phyloP scores from a whole-genome alignment of 371 early-diverging fungal species.

The Mucor lusitanicus region DNA sequence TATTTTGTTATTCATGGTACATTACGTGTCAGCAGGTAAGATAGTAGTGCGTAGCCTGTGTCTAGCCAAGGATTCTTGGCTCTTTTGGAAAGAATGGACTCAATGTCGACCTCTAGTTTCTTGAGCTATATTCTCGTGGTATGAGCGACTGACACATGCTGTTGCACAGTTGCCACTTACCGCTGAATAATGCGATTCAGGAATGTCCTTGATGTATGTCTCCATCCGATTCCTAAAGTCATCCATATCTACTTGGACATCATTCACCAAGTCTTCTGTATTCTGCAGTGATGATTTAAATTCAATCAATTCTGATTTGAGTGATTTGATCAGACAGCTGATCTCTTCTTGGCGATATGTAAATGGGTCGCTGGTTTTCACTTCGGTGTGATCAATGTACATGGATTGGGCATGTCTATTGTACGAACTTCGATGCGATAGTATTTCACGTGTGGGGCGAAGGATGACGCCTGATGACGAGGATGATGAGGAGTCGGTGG shows the following conservation, averaged over 20 bases:
- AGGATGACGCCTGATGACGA: neutral
- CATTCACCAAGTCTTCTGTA: conserved; percentile 38
- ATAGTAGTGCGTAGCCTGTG: conserved; percentile 47
- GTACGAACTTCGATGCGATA: neutral
- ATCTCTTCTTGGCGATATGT: conserved; percentile 11
- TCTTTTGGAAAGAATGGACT: conserved; percentile 46
- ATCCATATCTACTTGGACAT: conserved; percentile 41
- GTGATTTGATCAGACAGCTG: neutral
- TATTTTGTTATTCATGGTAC: neutral
- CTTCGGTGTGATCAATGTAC: neutral
- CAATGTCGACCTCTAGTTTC: conserved; percentile 47
- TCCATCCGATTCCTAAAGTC: conserved; percentile 37
- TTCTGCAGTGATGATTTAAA: conserved; percentile 28
- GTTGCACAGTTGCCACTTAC: conserved; percentile 22
- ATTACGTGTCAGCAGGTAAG: conserved; percentile 46
- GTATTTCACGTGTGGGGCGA: neutral
- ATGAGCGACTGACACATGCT: neutral
- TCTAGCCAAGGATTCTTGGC: conserved; percentile 55
- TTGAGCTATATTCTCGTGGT: conserved; percentile 30
- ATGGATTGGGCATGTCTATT: conserved; percentile 7
- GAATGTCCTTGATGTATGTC: conserved; percentile 44
- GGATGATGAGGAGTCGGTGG: neutral
- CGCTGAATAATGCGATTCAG: conserved; percentile 44
- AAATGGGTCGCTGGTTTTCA: conserved; percentile 6
- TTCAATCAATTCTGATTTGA: conserved; percentile 11